Evolutionary conservation across 805 yeast genomes (phyloP), one percentile per base, ranked within the genome.

Genomic region (Wickerhamiella kurtzmanii): DNA sequence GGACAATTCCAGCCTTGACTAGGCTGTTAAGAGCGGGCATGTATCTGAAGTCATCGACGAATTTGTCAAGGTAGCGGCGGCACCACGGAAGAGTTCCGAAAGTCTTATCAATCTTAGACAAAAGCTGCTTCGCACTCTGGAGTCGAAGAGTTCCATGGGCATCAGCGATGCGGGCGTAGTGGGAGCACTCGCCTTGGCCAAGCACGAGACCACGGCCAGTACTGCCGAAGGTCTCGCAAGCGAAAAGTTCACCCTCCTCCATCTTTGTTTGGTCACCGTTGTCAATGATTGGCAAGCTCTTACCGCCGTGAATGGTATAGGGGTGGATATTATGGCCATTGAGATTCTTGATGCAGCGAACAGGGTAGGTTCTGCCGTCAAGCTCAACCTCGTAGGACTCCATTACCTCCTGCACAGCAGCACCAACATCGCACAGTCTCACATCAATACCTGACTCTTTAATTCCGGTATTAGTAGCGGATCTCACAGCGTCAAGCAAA

Each of bases 241-340:
- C 99, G 71, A 85, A 89, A 2, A 86, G 80, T 65, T 92, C 98
- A 53, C 96, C 96, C 69, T 92, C 99, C 64, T 92, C 99, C 96
- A 92, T 89, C 73, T 89, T 89, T 9, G 97, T 92, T 64, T 75
- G 75, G 63, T 92, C 98, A 5, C 87, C 89, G 58, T 84, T 84
- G 58, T 88, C 82, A 35, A 92, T 95, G 58, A 92, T 92, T 16
- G 99, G 99, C 42, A 92, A 97, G 21, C 94, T 79, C 64, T 92
- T 92, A 53, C 96, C 96, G 38, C 88, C 92, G 64, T 92, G 99
- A 59, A 92, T 92, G 45, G 70, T 72, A 65, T 72, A 88, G 47
- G 80, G 88, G 21, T 76, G 79, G 58, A 92, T 92, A 60, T 80
- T 88, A 68, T 92, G 99, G 36, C 99, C 99, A 64, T 86, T 82